Percentiles rank a stretch among this genome's conserved stretches.
phyloP scores from a whole-genome alignment of 2,329 filamentous ascomycete species.

The Neopestalotiopsis sp. region DNA sequence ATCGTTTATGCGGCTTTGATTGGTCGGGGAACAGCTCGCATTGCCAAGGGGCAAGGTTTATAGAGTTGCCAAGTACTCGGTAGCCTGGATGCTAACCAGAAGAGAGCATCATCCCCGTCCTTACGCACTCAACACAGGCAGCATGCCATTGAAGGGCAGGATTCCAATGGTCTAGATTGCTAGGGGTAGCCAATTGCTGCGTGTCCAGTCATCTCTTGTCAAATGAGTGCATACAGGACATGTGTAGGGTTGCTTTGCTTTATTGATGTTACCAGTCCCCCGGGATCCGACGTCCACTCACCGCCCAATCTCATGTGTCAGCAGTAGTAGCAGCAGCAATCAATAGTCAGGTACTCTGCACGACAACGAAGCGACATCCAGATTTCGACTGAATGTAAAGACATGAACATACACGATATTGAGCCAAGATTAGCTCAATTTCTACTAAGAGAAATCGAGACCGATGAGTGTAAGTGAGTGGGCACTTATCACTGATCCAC shows the following conservation, averaged over 20 bases:
- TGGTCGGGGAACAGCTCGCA: neutral
- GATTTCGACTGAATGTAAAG: no score
- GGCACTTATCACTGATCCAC: neutral
- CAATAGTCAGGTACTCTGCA: no score
- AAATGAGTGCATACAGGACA: neutral
- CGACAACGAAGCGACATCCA: no score
- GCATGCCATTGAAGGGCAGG: neutral
- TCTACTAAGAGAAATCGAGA: neutral
- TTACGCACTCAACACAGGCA: neutral
- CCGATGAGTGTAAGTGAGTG: neutral
- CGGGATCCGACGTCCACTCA: neutral
- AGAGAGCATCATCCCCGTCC: neutral
- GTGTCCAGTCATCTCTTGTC: slow-evolving; percentile 7
- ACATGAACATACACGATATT: neutral
- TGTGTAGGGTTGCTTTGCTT: neutral
- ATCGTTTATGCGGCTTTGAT: neutral
- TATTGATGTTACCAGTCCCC: slow-evolving; percentile 1
- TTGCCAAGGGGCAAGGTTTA: slow-evolving; percentile 10
- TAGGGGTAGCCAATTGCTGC: neutral
- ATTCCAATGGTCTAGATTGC: slow-evolving; percentile 3
- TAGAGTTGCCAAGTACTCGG: slow-evolving; percentile 15
- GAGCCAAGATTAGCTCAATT: neutral
- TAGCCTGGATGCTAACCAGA: slow-evolving; percentile 3
- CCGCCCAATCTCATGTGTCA: neutral
- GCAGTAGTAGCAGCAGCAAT: neutral